These are phyloP conservation scores for Danielozyma ontarioensis DNA, from an alignment of 805 yeast genomes.

Conservation along the genomic window DNA sequence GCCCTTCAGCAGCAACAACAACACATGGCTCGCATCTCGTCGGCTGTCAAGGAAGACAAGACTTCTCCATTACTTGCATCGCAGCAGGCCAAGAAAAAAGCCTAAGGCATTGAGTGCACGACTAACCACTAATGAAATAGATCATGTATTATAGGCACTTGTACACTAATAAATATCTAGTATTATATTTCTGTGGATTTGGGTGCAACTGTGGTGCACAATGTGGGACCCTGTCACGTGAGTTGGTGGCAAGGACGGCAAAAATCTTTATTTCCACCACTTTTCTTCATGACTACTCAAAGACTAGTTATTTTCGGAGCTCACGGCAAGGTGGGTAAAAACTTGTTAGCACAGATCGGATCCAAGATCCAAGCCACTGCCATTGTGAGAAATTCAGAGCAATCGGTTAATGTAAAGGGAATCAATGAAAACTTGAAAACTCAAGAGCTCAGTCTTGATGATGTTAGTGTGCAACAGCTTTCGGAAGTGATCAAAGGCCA, in stretches of 20 bases:
- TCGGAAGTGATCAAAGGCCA: conserved; percentile 37
- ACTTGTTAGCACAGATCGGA: conserved; percentile 23
- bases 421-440: conserved; percentile 32
- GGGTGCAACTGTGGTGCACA: too few relatives aligned
- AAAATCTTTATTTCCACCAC: too few relatives aligned
- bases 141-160: not conserved
- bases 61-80: not conserved
- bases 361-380: conserved; percentile 26
- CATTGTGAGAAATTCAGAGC: conserved; percentile 44
- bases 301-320: conserved; percentile 46
- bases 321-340: conserved; percentile 56
- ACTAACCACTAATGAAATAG: not conserved
- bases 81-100: not conserved
- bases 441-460: conserved; percentile 34
- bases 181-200: not conserved
- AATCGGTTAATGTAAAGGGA: conserved; percentile 32
- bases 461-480: conserved; percentile 27
- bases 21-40: conserved; percentile 3
- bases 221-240: too few relatives aligned
- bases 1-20: conserved; percentile 38
- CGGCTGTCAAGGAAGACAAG: conserved; percentile 1
- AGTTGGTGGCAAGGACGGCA: too few relatives aligned
- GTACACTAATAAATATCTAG: not conserved
- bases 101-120: not conserved
- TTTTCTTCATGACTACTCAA: not conserved